A percentile compares a stretch with the other conserved stretches of the same genome.
These are phyloP conservation scores for Leishmania amazonensis DNA, from an alignment of 208 protist species.

Conservation along the genomic window DNA sequence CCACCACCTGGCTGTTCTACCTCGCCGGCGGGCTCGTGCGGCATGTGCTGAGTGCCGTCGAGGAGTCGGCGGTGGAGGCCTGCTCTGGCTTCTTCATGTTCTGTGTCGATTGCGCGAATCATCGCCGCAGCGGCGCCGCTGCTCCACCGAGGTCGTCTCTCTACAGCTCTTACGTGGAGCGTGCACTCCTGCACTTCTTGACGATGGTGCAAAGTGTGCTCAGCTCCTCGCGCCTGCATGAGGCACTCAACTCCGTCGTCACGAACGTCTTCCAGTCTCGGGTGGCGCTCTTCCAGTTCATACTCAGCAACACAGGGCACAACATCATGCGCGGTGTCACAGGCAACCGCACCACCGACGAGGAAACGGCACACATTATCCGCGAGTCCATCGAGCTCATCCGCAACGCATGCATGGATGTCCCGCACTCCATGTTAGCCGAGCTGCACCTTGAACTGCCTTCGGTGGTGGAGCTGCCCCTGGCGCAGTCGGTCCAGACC, in stretches of 20 bases:
- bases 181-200: slow-evolving; percentile 71
- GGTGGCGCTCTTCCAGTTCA: slow-evolving; percentile 81
- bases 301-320: slow-evolving; percentile 75
- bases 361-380: slow-evolving; percentile 71
- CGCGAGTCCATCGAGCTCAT: slow-evolving; percentile 75
- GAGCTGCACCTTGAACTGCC: slow-evolving; percentile 76
- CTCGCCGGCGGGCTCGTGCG: slow-evolving; percentile 58
- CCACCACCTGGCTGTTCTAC: slow-evolving; percentile 85
- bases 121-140: slow-evolving; percentile 36
- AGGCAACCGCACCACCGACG: slow-evolving; percentile 42
- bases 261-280: slow-evolving; percentile 71
- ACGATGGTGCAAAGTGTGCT: slow-evolving; percentile 66
- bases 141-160: slow-evolving; percentile 16
- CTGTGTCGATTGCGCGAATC: slow-evolving; percentile 67
- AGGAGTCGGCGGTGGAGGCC: slow-evolving; percentile 42
- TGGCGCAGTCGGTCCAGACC: slow-evolving; percentile 64
- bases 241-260: slow-evolving; percentile 52
- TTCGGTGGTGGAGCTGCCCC: slow-evolving; percentile 73
- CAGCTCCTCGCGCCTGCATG: slow-evolving; percentile 45
- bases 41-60: slow-evolving; percentile 51
- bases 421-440: slow-evolving; percentile 46
- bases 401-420: slow-evolving; percentile 66
- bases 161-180: slow-evolving; percentile 68
- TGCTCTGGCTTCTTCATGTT: slow-evolving; percentile 70
- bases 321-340: slow-evolving; percentile 69